These are phyloP conservation scores for Cercospora janseana DNA, from an alignment of 2,329 filamentous ascomycete genomes.

Conservation along the genomic window DNA sequence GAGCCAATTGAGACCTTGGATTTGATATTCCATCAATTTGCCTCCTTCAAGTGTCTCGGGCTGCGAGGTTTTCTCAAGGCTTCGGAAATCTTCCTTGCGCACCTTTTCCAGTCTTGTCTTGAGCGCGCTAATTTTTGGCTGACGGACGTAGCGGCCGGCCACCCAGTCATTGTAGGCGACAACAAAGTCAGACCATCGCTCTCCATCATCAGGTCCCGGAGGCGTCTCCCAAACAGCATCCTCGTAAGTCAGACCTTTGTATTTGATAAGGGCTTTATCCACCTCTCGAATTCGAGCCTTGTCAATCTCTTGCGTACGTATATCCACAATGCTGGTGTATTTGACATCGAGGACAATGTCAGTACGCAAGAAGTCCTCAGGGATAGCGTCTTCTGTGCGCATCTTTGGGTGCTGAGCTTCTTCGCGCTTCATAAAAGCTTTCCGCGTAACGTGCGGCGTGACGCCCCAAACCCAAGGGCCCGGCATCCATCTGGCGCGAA, in stretches of 20 bases:
- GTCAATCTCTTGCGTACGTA: slow-evolving; percentile 66
- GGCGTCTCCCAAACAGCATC: slow-evolving; percentile 87
- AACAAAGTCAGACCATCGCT: slow-evolving; percentile 75
- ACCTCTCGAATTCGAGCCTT: slow-evolving; percentile 70
- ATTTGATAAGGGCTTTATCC: slow-evolving; percentile 77
- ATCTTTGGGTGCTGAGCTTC: slow-evolving; percentile 63
- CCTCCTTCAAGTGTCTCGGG: slow-evolving; percentile 72
- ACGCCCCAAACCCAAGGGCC: slow-evolving; percentile 85
- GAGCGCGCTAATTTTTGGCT: slow-evolving; percentile 56
- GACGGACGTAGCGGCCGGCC: slow-evolving; percentile 69
- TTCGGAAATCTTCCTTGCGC: slow-evolving; percentile 64
- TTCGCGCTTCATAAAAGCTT: slow-evolving; percentile 71
- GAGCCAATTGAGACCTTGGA: slow-evolving; percentile 93
- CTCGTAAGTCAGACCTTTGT: slow-evolving; percentile 86
- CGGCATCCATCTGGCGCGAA: slow-evolving; percentile 79
- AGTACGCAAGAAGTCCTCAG: slow-evolving; percentile 78
- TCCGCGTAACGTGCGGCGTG: slow-evolving; percentile 62
- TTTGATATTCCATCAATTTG: slow-evolving; percentile 87
- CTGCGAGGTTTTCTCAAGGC: slow-evolving; percentile 67
- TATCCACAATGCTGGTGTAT: slow-evolving; percentile 59
- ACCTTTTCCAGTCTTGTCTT: slow-evolving; percentile 67
- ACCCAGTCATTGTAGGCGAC: slow-evolving; percentile 85
- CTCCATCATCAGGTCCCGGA: slow-evolving; percentile 62
- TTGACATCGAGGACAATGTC: slow-evolving; percentile 87
- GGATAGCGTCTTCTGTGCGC: slow-evolving; percentile 74